Evolutionary conservation across 768 basidiomycete genomes (phyloP).

Genomic region (Clitopilus passeckerianus): DNA sequence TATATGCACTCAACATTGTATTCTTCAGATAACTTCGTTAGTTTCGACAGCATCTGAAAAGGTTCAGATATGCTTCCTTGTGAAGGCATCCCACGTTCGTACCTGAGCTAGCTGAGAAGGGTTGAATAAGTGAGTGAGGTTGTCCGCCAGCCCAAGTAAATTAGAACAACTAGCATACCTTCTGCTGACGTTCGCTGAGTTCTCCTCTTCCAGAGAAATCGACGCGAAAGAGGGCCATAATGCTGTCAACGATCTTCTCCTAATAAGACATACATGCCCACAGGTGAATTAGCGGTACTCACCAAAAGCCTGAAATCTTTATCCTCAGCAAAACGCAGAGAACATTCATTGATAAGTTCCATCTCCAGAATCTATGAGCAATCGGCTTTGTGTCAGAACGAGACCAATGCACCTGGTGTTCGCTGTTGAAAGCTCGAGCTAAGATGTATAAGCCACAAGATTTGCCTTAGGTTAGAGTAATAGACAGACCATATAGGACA

Average conservation of each 20-base stretch:
- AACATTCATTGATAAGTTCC: conserved; percentile 90
- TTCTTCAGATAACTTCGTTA: conserved; percentile 90
- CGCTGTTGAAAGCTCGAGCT: conserved; percentile 90
- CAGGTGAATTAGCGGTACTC: conserved; percentile 1
- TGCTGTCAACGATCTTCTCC: conserved; percentile 87
- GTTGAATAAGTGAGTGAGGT: conserved; percentile 7
- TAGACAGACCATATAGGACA: conserved; percentile 73
- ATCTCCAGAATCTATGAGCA: conserved; percentile 43
- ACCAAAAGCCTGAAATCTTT: conserved; percentile 77
- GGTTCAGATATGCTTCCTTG: no score
- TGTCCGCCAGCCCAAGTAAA: background rate
- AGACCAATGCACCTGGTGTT: conserved; percentile 63
- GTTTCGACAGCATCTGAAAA: conserved; percentile 79
- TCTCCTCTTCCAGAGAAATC: conserved; percentile 94
- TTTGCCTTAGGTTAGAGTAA: background rate
- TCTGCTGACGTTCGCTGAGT: conserved; percentile 90
- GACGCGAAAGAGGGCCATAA: conserved; percentile 95
- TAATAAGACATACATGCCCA: conserved; percentile 7
- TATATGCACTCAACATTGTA: conserved; percentile 56
- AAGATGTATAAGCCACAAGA: conserved; percentile 6
- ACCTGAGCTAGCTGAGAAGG: conserved; percentile 75
- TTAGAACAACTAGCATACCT: conserved; percentile 35
- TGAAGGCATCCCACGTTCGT: background rate
- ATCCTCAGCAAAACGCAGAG: conserved; percentile 84
- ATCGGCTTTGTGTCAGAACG: conserved; percentile 2